phyloP scores from a whole-genome alignment of 1,284 basidiomycete genomes.

The Sanghuangporus sanghuang region DNA sequence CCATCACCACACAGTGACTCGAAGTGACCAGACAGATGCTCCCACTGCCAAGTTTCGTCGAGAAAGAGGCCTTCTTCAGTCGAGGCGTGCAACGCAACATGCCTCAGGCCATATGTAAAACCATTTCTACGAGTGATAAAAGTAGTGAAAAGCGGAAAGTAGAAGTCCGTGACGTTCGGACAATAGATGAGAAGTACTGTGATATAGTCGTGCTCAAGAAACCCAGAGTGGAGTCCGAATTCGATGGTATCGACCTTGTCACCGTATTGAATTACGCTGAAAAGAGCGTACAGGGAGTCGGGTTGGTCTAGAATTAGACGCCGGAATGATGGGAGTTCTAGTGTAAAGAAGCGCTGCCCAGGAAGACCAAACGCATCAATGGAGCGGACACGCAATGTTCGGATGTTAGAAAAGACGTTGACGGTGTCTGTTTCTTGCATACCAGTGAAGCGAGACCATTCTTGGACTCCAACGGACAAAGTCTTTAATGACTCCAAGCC shows the following conservation, averaged over 20 bases:
- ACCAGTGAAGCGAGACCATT: constrained; percentile 1
- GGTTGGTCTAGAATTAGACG: constrained; percentile 4
- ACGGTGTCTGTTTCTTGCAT: background rate
- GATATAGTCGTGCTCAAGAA: constrained; percentile 2
- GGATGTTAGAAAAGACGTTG: background rate
- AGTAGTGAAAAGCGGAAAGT: constrained; percentile 9
- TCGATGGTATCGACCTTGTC: background rate
- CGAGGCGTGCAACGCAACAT: background rate
- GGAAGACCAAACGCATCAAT: constrained; percentile 3
- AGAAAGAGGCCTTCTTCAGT: background rate
- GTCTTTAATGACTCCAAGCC: background rate
- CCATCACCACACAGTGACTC: background rate
- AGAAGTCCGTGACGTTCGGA: background rate
- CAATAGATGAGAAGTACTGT: constrained; percentile 1
- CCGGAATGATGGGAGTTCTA: background rate
- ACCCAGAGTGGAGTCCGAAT: background rate
- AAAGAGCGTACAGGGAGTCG: background rate
- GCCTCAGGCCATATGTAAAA: background rate
- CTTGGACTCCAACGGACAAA: background rate
- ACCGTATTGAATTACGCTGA: background rate
- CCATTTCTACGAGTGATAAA: background rate
- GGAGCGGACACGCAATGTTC: constrained; percentile 3
- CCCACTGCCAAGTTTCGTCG: background rate
- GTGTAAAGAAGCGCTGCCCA: background rate
- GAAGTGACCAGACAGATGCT: background rate